A percentile compares a stretch with the other conserved stretches of the same genome.
These are phyloP conservation scores for Mortierella sp. DNA, from an alignment of 371 early-diverging fungal genomes.

Conservation along the genomic window DNA sequence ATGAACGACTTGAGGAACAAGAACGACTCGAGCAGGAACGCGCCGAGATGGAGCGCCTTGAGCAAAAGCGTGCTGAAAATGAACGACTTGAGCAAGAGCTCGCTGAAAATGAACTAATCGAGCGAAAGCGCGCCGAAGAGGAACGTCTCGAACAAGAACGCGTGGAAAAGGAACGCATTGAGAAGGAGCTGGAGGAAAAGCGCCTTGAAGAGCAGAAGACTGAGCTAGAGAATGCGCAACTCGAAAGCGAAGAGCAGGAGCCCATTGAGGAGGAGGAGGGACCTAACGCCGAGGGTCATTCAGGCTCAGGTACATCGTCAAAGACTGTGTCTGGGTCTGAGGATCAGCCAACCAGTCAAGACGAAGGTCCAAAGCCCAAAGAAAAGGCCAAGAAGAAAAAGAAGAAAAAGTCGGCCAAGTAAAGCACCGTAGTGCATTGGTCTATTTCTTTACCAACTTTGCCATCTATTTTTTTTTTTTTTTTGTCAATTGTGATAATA, in stretches of 20 bases:
- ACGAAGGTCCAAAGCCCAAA: constrained; percentile 27
- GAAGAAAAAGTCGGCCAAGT: constrained; percentile 39
- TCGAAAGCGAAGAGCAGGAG: background rate
- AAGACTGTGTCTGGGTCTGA: constrained; percentile 30
- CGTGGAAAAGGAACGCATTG: constrained; percentile 5
- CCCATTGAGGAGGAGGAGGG: background rate
- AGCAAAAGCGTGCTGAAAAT: constrained; percentile 18
- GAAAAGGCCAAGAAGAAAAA: constrained; percentile 48
- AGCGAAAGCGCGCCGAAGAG: constrained; percentile 6
- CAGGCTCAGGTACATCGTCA: background rate
- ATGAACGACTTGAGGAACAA: constrained; percentile 9
- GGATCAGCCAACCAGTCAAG: constrained; percentile 31
- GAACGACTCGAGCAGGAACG: background rate
- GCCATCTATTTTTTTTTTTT: background rate
- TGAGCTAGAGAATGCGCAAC: constrained; percentile 10
- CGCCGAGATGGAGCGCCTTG: constrained; percentile 20
- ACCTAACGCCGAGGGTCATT: background rate
- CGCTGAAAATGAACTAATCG: background rate
- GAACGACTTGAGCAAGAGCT: constrained; percentile 24
- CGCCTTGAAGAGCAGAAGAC: constrained; percentile 4
- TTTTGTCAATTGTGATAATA: too few relatives aligned
- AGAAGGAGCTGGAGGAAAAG: constrained; percentile 15
- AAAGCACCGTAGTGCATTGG: background rate
- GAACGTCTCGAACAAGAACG: constrained; percentile 11
- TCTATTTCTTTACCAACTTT: background rate